Conservation (phyloP, 805 yeast genomes). For the Saturnispora halmiae region DNA sequence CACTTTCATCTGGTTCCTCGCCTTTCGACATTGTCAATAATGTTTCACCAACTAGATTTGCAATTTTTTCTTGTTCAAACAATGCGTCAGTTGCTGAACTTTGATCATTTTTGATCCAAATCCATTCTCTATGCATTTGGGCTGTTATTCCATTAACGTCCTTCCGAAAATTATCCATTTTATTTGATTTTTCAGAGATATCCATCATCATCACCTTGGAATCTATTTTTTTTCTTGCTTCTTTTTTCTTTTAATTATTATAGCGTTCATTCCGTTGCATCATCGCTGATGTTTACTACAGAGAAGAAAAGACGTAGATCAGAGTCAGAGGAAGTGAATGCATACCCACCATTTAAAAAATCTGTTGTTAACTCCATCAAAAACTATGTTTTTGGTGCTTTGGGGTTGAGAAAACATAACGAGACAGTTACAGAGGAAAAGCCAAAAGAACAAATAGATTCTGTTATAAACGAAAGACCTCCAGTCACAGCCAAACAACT, state of each 20-base stretch:
- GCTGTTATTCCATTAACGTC: not conserved
- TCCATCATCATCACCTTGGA: not conserved
- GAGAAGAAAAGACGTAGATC: conserved; percentile 1
- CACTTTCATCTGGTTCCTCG: not conserved
- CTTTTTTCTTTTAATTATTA: not conserved
- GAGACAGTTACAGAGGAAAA: no score
- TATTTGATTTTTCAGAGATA: not conserved
- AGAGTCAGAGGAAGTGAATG: not conserved
- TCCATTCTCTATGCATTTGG: not conserved
- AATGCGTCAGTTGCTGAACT: not conserved
- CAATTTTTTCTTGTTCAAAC: not conserved
- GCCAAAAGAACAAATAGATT: no score
- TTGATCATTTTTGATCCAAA: not conserved
- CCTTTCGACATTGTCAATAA: not conserved
- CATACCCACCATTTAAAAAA: not conserved
- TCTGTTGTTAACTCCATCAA: not conserved
- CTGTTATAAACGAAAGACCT: not conserved
- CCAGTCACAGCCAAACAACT: conserved; percentile 24
- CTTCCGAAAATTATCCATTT: not conserved
- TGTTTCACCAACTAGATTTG: not conserved
- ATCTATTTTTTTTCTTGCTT: not conserved
- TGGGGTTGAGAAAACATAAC: not conserved
- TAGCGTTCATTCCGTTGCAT: not conserved
- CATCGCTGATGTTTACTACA: conserved; percentile 3
- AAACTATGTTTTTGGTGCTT: conserved; percentile 1